These are phyloP conservation scores for Aphanomyces euteiches DNA, from an alignment of 352 stramenopile species.

Conservation along the genomic window DNA sequence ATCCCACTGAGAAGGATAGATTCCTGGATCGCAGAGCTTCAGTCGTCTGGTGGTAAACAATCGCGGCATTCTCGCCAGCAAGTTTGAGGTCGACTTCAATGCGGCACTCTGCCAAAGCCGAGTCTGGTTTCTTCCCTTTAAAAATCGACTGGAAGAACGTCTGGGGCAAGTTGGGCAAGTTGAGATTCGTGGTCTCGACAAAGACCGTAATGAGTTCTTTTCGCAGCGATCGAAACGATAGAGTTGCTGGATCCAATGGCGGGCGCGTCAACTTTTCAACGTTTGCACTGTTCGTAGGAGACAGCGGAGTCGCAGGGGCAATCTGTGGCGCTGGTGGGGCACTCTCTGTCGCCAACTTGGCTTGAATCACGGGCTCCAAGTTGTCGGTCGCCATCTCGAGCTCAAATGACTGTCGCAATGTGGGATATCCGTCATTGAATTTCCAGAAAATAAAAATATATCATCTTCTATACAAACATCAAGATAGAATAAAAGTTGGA, in stretches of 20 bases:
- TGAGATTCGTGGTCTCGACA: constrained; percentile 18
- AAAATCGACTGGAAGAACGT: constrained; percentile 31
- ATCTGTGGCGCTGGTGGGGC: not conserved
- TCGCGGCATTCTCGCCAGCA: not conserved
- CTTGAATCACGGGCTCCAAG: constrained; percentile 8
- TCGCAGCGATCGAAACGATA: constrained; percentile 11
- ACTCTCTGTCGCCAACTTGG: constrained; percentile 2
- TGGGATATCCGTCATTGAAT: too few species aligned
- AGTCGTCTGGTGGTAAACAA: constrained; percentile 17
- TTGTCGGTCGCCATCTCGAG: constrained; percentile 4
- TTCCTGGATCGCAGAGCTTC: constrained; percentile 14
- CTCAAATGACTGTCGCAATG: not conserved
- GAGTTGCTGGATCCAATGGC: not conserved
- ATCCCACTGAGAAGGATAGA: constrained; percentile 21
- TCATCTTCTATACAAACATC: not conserved
- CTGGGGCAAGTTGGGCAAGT: constrained; percentile 26
- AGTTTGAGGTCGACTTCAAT: constrained; percentile 25
- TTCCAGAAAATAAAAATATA: not conserved
- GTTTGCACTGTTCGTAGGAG: not conserved
- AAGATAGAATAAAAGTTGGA: not conserved
- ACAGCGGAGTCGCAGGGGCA: not conserved
- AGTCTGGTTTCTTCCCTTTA: constrained; percentile 24
- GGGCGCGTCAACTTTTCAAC: not conserved
- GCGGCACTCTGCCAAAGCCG: constrained; percentile 5
- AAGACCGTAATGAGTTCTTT: constrained; percentile 27